A percentile compares a stretch with the other conserved stretches of the same genome.
These are phyloP conservation scores for Fusarium phyllophilum DNA, from an alignment of 2,329 filamentous ascomycete species.

Conservation along the genomic window DNA sequence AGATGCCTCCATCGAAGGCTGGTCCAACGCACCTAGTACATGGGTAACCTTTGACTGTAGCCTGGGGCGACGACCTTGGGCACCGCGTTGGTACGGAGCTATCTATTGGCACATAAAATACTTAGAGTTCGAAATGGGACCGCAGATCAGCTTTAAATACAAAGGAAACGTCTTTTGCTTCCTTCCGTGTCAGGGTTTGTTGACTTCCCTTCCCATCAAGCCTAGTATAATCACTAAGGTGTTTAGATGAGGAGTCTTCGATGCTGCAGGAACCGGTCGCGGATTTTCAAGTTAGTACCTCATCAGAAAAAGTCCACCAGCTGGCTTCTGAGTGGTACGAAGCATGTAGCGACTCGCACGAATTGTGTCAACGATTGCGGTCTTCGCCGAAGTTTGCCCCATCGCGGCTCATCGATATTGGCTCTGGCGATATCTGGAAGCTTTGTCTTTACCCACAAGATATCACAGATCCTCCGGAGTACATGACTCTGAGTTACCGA, in stretches of 20 bases:
- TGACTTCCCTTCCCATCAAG: neutral
- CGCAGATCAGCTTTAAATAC: rapidly evolving
- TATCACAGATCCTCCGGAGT: neutral
- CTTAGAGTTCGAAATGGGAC: neutral
- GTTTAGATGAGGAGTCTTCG: neutral
- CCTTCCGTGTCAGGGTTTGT: neutral
- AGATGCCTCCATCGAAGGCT: neutral
- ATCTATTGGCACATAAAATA: neutral
- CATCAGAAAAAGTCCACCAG: neutral
- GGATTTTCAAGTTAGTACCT: neutral
- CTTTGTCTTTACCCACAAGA: neutral
- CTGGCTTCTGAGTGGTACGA: neutral
- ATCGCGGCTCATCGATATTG: neutral
- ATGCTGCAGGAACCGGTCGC: rapidly evolving
- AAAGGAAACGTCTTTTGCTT: neutral
- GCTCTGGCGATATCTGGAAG: neutral
- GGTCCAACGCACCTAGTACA: neutral
- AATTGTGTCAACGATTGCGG: neutral
- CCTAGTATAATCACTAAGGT: neutral
- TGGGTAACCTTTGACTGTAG: neutral
- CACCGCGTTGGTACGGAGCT: neutral
- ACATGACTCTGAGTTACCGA: neutral
- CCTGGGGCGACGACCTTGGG: neutral
- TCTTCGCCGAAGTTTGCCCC: neutral
- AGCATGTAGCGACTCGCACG: neutral